Evolutionary conservation across 75 land plant genomes (phyloP).

Genomic region (Isoetes taiwanensis): DNA sequence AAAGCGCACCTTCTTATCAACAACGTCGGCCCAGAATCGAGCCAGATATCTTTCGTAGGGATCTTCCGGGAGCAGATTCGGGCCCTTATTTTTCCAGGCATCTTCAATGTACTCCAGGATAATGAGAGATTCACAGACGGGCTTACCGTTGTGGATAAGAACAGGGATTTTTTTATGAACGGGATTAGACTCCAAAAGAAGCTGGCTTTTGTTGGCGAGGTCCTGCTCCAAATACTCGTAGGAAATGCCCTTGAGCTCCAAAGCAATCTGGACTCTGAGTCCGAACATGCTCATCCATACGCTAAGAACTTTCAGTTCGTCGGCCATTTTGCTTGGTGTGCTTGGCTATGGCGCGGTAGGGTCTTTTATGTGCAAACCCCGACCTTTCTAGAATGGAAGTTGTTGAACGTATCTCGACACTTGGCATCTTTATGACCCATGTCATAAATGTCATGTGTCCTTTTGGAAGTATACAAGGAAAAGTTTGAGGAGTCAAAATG

Average conservation of each 20-base stretch:
- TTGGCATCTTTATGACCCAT: too few species aligned
- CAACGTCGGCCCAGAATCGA: slow-evolving; percentile 17
- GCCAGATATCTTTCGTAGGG: slow-evolving; percentile 13
- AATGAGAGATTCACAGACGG: slow-evolving; percentile 15
- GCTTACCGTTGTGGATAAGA: slow-evolving; percentile 16
- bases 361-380: too few species aligned
- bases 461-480: too few species aligned
- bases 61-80: slow-evolving; percentile 1
- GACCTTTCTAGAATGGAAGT: too few species aligned
- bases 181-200: slow-evolving; percentile 17
- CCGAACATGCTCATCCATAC: slow-evolving; percentile 24
- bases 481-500: too few species aligned
- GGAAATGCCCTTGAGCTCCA: slow-evolving; percentile 33
- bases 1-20: slow-evolving; percentile 16
- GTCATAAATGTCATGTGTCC: too few species aligned
- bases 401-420: too few species aligned
- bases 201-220: slow-evolving; percentile 26
- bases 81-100: slow-evolving; percentile 9
- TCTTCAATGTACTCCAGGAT: slow-evolving; percentile 24
- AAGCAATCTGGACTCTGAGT: slow-evolving; percentile 26
- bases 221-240: slow-evolving; percentile 33
- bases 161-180: slow-evolving; percentile 15
- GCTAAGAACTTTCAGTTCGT: slow-evolving; percentile 21
- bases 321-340: too few species aligned
- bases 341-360: too few species aligned